Base-by-base conservation (phyloP, 106 monocot species). In the Alisma plantagoaquatica region DNA sequence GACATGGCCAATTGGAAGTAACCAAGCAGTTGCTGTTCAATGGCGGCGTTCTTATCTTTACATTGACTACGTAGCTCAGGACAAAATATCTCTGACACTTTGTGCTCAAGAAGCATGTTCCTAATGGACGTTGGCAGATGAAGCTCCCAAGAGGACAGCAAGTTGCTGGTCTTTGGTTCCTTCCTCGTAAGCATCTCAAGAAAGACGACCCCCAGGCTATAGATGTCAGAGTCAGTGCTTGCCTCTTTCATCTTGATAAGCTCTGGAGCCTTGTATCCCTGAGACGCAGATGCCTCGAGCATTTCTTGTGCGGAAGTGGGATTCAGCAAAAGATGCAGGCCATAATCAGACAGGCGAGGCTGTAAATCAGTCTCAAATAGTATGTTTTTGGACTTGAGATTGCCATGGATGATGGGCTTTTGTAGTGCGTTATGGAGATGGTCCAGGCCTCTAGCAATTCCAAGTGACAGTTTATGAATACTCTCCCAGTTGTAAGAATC, bases 191-290 rank as follows among this genome's bases (percentile, higher is more conserved):
- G 38, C 65, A 98, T 79, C 50, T 98, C 96, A 2, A 98, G 76
- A 15, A 90, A 70, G 49, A 98, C 66, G 3, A 90, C 81, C n/a
- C 96, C 96, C 10, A 98, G 60, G 59, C 81, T 82, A 50, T 81
- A 98, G 38, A 98, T 74, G 51, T 98, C 96, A 23, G 68, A 78
- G 61, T 78, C 76, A 17, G 17, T 68, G 41, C 65, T 66, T 6
- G 69, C 89, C 14, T 89, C 89, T 54, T 59, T 81, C 71, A 85
- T 74, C 73, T 98, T 90, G 56, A 90, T 78, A 31, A 98, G 62
- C 52, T 98, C 96, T 0, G 96, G 89, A 9, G 96, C 75, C 61
- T 85, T 98, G 71, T 98, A 98, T 20, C 96, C 81, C 44, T 78
- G 70, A 3, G 75, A 58, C 10, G 75, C 73, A 0, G 76, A 67